phyloP scores from a whole-genome alignment of 1,139 yeast species.

The Geotrichum bryndzae region DNA sequence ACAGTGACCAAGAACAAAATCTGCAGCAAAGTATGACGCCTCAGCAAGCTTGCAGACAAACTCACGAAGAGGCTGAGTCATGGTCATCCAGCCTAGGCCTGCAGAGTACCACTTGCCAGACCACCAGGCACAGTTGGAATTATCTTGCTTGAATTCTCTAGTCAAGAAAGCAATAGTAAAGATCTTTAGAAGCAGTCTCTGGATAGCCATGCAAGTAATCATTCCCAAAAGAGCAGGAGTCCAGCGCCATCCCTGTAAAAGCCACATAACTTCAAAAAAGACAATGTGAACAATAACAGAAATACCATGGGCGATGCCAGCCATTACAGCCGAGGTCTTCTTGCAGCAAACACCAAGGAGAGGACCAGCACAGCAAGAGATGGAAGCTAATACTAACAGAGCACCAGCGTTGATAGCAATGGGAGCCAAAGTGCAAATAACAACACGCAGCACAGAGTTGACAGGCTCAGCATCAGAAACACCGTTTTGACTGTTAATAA shows the following conservation, averaged over 20 bases:
- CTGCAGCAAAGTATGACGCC: conserved; percentile 94
- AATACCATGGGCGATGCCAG: conserved; percentile 89
- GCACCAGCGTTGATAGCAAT: conserved; percentile 81
- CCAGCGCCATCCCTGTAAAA: conserved; percentile 85
- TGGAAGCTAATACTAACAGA: conserved; percentile 53
- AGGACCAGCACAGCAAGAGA: conserved; percentile 98
- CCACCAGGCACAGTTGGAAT: conserved; percentile 98
- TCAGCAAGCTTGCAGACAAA: conserved; percentile 90
- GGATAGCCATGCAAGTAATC: conserved; percentile 75
- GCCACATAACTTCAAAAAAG: conserved; percentile 95
- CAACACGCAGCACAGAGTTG: conserved; percentile 77
- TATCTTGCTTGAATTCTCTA: conserved; percentile 96
- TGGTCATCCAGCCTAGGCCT: conserved; percentile 91
- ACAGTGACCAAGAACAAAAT: conserved; percentile 85
- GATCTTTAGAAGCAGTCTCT: conserved; percentile 81
- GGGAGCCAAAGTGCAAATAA: conserved; percentile 87
- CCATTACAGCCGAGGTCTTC: conserved; percentile 95
- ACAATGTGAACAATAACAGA: conserved; percentile 80
- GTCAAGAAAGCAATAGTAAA: conserved; percentile 76
- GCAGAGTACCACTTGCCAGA: conserved; percentile 98
- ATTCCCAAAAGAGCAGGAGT: conserved; percentile 84
- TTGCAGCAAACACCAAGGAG: conserved; percentile 90
- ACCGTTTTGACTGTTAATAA: conserved; percentile 96
- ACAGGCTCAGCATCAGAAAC: conserved; percentile 53
- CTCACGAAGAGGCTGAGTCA: conserved; percentile 96